Percentiles rank a stretch among this genome's conserved stretches.
Conservation (phyloP, 2,329 filamentous ascomycete genomes). For the Monilinia laxa region DNA sequence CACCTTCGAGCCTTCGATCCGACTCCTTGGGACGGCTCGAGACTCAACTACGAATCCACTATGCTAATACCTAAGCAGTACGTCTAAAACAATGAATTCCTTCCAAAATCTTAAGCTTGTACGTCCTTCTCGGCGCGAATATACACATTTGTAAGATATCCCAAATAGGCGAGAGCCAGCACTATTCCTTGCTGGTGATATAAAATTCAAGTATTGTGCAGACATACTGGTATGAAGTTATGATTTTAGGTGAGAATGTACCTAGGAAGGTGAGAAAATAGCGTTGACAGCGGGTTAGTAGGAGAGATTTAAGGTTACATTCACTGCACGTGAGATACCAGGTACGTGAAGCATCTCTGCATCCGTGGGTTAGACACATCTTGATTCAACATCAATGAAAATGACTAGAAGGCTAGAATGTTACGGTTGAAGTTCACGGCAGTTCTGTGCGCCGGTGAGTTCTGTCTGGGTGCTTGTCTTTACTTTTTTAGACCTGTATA, state of each 20-base stretch:
- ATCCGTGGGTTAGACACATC: not conserved
- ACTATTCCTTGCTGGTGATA: slow-evolving; percentile 1
- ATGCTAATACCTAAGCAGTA: not conserved
- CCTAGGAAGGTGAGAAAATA: slow-evolving; percentile 8
- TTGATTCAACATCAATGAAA: not conserved
- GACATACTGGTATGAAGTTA: not conserved
- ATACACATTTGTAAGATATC: slow-evolving; percentile 5
- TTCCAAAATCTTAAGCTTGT: not conserved
- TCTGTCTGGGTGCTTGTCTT: not conserved
- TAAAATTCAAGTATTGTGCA: not conserved
- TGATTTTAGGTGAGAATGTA: not conserved
- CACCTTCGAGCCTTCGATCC: not conserved
- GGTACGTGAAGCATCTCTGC: not conserved
- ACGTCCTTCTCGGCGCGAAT: not conserved
- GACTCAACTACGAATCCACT: slow-evolving; percentile 1
- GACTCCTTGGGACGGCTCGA: slow-evolving; percentile 9
- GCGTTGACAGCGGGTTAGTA: not conserved
- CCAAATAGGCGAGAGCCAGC: not conserved
- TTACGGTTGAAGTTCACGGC: not conserved
- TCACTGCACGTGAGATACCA: not conserved
- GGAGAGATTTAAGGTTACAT: slow-evolving; percentile 12
- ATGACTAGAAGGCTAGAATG: not conserved
- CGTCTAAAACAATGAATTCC: not conserved
- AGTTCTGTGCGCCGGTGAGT: not conserved
- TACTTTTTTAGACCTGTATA: not conserved